Conservation (phyloP, 164 flowering plant genomes). For the Malania oleifera region DNA sequence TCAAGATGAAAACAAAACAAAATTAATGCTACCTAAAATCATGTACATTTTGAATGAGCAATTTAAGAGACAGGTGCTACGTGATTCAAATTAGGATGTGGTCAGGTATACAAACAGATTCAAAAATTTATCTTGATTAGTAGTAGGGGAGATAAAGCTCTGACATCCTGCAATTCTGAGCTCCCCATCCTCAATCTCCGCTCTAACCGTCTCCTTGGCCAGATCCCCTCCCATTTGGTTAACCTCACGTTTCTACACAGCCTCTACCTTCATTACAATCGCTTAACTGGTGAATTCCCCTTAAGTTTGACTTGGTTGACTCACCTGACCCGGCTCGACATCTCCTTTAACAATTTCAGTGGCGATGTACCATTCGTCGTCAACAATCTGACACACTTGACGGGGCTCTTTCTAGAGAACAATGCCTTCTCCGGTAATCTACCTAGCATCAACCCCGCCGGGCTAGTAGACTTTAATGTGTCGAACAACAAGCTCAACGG, state of each 20-base stretch:
- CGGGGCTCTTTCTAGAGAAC: constrained; percentile 55
- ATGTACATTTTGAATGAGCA: too few species aligned
- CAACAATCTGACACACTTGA: constrained; percentile 60
- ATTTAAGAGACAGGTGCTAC: too few species aligned
- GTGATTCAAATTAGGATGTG: too few species aligned
- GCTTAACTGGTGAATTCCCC: constrained; percentile 65
- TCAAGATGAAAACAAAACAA: too few species aligned
- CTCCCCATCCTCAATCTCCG: constrained; percentile 83
- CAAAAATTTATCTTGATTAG: too few species aligned
- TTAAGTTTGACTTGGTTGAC: constrained; percentile 29
- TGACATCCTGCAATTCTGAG: too few species aligned
- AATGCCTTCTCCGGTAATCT: constrained; percentile 64
- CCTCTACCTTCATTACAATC: constrained; percentile 63
- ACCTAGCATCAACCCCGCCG: constrained; percentile 39
- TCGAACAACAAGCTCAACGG: constrained; percentile 70
- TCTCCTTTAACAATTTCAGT: constrained; percentile 57
- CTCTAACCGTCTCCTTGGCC: constrained; percentile 62
- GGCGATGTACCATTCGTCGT: constrained; percentile 65
- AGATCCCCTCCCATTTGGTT: constrained; percentile 65
- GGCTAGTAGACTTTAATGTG: constrained; percentile 37
- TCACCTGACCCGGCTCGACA: constrained; percentile 54
- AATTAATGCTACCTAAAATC: too few species aligned
- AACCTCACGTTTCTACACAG: constrained; percentile 47
- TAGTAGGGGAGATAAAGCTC: too few species aligned
- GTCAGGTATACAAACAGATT: too few species aligned